These are phyloP conservation scores for Nymphaea thermarum DNA, from an alignment of 164 flowering plant genomes.

Conservation along the genomic window DNA sequence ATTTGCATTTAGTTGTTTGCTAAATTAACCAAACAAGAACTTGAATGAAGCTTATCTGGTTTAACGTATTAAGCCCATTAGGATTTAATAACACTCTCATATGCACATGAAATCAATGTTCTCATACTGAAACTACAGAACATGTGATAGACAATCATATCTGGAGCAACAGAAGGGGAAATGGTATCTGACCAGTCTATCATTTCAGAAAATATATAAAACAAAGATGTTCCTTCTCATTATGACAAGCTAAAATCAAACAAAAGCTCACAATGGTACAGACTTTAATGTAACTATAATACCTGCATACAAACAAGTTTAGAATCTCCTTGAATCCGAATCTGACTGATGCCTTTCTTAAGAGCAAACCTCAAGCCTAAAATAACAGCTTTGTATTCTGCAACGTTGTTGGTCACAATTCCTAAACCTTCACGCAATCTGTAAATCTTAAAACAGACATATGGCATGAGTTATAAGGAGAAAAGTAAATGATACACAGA, in stretches of 20 bases:
- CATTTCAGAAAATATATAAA: no score
- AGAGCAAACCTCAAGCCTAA: slow-evolving; percentile 73
- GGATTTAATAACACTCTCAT: no score
- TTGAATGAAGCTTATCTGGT: no score
- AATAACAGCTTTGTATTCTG: slow-evolving; percentile 70
- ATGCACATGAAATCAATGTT: no score
- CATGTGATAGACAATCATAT: not conserved
- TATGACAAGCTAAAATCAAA: no score
- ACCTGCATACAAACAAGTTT: slow-evolving; percentile 89
- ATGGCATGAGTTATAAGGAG: not conserved
- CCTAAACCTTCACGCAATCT: slow-evolving; percentile 77
- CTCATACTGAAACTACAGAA: no score
- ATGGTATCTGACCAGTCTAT: no score
- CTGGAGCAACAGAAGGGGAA: not conserved
- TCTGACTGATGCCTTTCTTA: slow-evolving; percentile 45
- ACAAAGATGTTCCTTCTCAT: no score
- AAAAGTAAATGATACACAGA: not conserved
- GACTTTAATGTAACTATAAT: not conserved
- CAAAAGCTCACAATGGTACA: no score
- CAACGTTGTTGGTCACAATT: slow-evolving; percentile 57
- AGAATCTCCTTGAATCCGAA: slow-evolving; percentile 73
- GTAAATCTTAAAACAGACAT: slow-evolving; percentile 36
- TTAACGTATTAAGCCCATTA: no score
- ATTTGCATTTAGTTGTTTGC: no score
- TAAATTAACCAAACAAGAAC: no score